These are phyloP conservation scores for Cyclostephanos tholiformis DNA, from an alignment of 108 stramenopile genomes.

Conservation along the genomic window DNA sequence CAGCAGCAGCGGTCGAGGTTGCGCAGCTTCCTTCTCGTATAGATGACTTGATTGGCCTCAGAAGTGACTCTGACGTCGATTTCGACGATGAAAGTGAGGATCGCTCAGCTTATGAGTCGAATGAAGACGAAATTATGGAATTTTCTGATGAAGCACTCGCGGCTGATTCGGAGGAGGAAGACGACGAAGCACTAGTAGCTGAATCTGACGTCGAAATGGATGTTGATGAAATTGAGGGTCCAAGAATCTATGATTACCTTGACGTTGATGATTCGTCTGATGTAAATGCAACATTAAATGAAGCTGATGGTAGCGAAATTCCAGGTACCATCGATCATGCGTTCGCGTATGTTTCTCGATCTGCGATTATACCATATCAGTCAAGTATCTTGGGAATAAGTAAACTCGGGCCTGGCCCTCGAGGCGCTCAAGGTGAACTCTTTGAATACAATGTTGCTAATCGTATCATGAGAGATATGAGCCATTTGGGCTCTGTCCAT, in stretches of 20 bases:
- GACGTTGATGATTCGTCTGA: conserved; percentile 54
- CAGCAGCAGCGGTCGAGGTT: conserved; percentile 45
- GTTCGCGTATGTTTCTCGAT: conserved; percentile 74
- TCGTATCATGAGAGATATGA: conserved; percentile 77
- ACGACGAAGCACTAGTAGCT: conserved; percentile 22
- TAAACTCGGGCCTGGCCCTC: conserved; percentile 68
- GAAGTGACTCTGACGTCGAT: conserved; percentile 15
- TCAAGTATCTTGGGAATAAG: conserved; percentile 70
- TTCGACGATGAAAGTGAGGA: conserved; percentile 34
- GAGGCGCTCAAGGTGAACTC: conserved; percentile 52
- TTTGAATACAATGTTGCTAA: conserved; percentile 70
- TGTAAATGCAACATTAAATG: conserved; percentile 34
- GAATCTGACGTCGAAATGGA: conserved; percentile 50
- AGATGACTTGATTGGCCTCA: conserved; percentile 11
- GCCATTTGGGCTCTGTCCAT: conserved; percentile 82
- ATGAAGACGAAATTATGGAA: conserved; percentile 67
- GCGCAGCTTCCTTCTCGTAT: conserved; percentile 23
- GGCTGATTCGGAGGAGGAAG: conserved; percentile 39
- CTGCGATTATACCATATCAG: conserved; percentile 82
- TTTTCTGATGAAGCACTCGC: conserved; percentile 37
- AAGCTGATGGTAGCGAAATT: conserved; percentile 43
- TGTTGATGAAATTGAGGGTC: conserved; percentile 22
- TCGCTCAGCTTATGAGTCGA: conserved; percentile 14
- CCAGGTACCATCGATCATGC: conserved; percentile 32
- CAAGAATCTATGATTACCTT: conserved; percentile 11